Percentiles rank a stretch among this genome's conserved stretches.
Conservation (phyloP, 2,329 filamentous ascomycete species). For the Scedosporium dehoogii region DNA sequence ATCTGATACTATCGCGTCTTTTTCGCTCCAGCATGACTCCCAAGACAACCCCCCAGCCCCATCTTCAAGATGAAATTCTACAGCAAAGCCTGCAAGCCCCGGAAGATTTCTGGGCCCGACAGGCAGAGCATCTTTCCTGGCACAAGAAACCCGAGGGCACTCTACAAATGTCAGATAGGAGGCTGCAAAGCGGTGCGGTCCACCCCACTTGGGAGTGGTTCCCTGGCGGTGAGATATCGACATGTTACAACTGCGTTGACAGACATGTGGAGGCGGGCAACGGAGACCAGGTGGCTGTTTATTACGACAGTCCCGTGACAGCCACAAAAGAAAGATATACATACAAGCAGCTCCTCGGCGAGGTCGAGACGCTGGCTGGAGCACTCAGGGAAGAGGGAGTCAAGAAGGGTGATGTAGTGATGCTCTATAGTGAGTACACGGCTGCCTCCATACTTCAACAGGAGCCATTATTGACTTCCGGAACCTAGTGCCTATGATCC, state of each 20-base stretch:
- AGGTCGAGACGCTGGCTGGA: slow-evolving; percentile 74
- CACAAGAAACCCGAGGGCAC: slow-evolving; percentile 60
- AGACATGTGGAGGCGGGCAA: slow-evolving; percentile 72
- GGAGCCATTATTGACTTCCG: neutral
- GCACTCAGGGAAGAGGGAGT: slow-evolving; percentile 77
- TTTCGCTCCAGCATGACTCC: too few species aligned
- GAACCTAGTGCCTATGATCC: slow-evolving; percentile 83
- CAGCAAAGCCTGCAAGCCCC: slow-evolving; percentile 54
- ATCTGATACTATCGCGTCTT: too few species aligned
- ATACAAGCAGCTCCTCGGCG: slow-evolving; percentile 64
- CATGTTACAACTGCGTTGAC: slow-evolving; percentile 85
- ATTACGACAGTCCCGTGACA: slow-evolving; percentile 83
- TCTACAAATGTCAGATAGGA: slow-evolving; percentile 52
- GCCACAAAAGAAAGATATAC: slow-evolving; percentile 60
- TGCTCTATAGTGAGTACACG: slow-evolving; percentile 66
- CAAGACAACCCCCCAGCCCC: slow-evolving; percentile 16
- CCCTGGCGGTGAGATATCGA: slow-evolving; percentile 77
- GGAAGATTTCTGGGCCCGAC: slow-evolving; percentile 63
- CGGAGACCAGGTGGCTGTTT: slow-evolving; percentile 64
- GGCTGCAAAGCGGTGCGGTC: slow-evolving; percentile 47
- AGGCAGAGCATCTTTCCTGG: slow-evolving; percentile 72
- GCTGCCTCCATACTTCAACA: too few species aligned
- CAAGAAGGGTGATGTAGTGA: slow-evolving; percentile 70
- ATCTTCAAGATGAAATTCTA: slow-evolving; percentile 39
- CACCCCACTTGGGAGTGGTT: slow-evolving; percentile 88